Evolutionary conservation across 768 basidiomycete genomes (phyloP), one percentile per base, ranked within the genome.

Genomic region (Inosperma sp.): DNA sequence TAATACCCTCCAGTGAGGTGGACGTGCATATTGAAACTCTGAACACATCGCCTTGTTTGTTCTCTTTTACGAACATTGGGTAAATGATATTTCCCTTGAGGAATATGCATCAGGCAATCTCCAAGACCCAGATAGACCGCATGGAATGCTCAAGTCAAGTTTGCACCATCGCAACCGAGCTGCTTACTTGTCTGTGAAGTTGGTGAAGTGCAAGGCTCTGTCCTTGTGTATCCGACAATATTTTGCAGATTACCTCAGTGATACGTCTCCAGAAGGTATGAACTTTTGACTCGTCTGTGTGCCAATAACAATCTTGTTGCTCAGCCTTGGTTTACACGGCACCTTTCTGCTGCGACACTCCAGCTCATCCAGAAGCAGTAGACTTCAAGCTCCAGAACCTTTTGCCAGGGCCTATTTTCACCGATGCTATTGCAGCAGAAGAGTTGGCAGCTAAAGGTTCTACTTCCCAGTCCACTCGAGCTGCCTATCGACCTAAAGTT

Each of bases 161-260:
- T 51, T 54, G 10, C 31, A 47, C 3, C 10, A 4, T 10, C 47
- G 16, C 9, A 53, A 60, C n/a, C 51, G 49, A 9, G 52, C 54
- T 0, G 45, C 56, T 5, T 42, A 47, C 3, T 56, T 52, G 2
- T 29, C n/a, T 0, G 12, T 60, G 5, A 23, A 12, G 6, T 35
- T 60, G 0, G 26, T 52, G 3, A 30, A 52, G 17, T 41, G 14
- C 2, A 19, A n/a, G n/a, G n/a, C n/a, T n/a, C n/a, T n/a, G n/a
- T n/a, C 2, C 2, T 26, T 14, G 9, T 60, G 59, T 26, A 8
- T 56, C 2, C 43, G 49, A 7, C 12, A 21, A 5, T 52, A 36
- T 13, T 60, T 46, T 31, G 56, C 59, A 4, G 13, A 49, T 0
- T 60, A 60, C 35, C 59, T 60, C 6, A 39, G 50, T 30, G 56